These are phyloP conservation scores for Chalaropsis thielavioides DNA, from an alignment of 2,329 filamentous ascomycete species.

Conservation along the genomic window DNA sequence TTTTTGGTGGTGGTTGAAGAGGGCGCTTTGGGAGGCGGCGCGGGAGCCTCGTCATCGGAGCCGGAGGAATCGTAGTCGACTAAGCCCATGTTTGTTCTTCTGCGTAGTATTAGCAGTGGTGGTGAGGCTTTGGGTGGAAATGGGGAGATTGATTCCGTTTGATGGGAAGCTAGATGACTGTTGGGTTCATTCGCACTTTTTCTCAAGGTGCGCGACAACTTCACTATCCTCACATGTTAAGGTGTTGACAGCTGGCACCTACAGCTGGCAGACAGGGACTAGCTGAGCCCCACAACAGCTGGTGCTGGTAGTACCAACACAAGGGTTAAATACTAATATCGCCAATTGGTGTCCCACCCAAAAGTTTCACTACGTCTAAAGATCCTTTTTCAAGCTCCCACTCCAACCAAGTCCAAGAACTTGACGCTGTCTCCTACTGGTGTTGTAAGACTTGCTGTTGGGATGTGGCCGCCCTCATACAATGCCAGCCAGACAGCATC, in stretches of 20 bases:
- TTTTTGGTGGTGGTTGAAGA: constrained; percentile 31
- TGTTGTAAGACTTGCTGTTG: constrained; percentile 23
- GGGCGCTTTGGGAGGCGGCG: constrained; percentile 24
- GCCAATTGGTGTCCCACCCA: background rate
- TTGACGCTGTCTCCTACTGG: constrained; percentile 31
- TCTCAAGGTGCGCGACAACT: too few species aligned
- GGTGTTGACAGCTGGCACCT: too few species aligned
- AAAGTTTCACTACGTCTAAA: background rate
- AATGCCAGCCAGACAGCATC: constrained; percentile 64
- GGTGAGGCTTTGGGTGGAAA: background rate
- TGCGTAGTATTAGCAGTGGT: background rate
- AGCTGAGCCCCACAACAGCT: too few species aligned
- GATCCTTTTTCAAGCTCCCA: background rate
- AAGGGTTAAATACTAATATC: too few species aligned
- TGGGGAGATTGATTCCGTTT: too few species aligned
- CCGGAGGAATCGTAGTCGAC: constrained; percentile 70
- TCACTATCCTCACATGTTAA: too few species aligned
- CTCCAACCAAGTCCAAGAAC: constrained; percentile 25
- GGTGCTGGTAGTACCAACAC: too few species aligned
- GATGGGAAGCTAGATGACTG: too few species aligned
- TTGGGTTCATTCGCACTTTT: too few species aligned
- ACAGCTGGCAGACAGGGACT: too few species aligned
- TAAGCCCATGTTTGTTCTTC: constrained; percentile 45
- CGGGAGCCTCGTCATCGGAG: constrained; percentile 45
- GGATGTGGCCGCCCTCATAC: constrained; percentile 32